Percentiles rank a stretch among this genome's conserved stretches.
phyloP scores from a whole-genome alignment of 441 rosid genomes.

The Manihot esculenta region DNA sequence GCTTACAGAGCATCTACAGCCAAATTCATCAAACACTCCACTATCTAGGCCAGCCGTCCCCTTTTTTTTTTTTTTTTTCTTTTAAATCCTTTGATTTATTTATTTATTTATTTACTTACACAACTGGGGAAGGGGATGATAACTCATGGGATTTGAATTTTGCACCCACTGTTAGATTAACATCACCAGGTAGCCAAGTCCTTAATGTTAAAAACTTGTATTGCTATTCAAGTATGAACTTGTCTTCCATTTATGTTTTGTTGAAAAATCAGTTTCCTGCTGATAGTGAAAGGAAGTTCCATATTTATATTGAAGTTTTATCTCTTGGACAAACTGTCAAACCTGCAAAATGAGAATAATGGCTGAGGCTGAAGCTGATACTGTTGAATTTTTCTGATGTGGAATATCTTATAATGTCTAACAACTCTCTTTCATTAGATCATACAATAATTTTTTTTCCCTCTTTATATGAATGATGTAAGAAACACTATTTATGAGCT shows the following conservation, averaged over 20 bases:
- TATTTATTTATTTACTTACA: too few relatives aligned
- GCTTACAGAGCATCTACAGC: background rate
- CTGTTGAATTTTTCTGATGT: background rate
- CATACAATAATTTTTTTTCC: background rate
- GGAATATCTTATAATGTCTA: background rate
- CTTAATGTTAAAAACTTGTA: too few relatives aligned
- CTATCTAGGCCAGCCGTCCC: background rate
- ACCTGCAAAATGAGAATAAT: background rate
- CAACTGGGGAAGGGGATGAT: too few relatives aligned
- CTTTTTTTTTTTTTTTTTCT: too few relatives aligned
- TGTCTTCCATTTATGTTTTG: background rate
- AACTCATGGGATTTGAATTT: too few relatives aligned
- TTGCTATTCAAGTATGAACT: too few relatives aligned
- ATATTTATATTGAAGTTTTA: background rate
- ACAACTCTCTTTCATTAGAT: background rate
- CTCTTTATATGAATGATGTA: too few relatives aligned
- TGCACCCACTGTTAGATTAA: too few relatives aligned
- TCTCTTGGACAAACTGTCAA: background rate
- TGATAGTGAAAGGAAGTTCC: background rate
- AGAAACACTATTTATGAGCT: too few relatives aligned
- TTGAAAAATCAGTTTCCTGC: background rate
- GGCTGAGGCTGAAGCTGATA: slow-evolving; percentile 9
- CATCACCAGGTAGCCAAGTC: background rate
- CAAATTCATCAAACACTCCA: background rate
- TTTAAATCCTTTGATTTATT: too few relatives aligned